Evolutionary conservation across 2,329 filamentous ascomycete genomes (phyloP).

Genomic region (Fusarium albidum): DNA sequence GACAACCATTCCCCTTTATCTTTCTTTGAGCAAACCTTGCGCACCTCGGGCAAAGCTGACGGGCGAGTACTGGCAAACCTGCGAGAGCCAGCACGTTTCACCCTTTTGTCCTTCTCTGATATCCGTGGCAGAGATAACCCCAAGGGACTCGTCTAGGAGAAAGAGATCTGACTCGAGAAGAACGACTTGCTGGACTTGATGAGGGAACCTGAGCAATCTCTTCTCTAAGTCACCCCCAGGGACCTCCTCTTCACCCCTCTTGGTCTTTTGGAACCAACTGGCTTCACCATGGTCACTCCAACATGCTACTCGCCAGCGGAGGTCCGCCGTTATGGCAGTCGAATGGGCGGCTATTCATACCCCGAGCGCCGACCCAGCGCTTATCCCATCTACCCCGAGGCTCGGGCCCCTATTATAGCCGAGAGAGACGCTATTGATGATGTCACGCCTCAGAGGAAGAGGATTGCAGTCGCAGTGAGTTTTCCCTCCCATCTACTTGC

Average conservation of each 20-base stretch:
- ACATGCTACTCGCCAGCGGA: conserved; percentile 31
- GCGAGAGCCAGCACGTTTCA: conserved; percentile 11
- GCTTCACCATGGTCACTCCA: conserved; percentile 32
- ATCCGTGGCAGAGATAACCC: neutral
- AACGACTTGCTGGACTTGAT: conserved; percentile 17
- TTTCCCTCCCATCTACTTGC: neutral
- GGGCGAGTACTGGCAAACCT: conserved; percentile 29
- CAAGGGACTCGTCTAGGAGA: neutral
- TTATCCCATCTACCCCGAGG: conserved; percentile 32
- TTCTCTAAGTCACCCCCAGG: conserved; percentile 1
- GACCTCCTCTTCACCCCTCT: conserved; percentile 11
- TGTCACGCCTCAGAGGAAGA: conserved; percentile 59
- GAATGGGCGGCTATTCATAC: conserved; percentile 31
- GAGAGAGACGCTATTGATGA: conserved; percentile 43
- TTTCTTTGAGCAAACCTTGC: conserved; percentile 9
- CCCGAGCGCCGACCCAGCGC: conserved; percentile 31
- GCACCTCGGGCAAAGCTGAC: conserved; percentile 16
- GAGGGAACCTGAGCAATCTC: conserved; percentile 8
- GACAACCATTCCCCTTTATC: conserved; percentile 1
- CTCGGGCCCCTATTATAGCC: conserved; percentile 41
- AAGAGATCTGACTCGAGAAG: conserved; percentile 4
- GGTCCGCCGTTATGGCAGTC: conserved; percentile 25
- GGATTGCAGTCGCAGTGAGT: conserved; percentile 67
- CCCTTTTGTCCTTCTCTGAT: conserved; percentile 7
- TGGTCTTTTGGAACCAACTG: neutral